Conservation (phyloP, 2,329 filamentous ascomycete species). For the Erysiphe pulchra region DNA sequence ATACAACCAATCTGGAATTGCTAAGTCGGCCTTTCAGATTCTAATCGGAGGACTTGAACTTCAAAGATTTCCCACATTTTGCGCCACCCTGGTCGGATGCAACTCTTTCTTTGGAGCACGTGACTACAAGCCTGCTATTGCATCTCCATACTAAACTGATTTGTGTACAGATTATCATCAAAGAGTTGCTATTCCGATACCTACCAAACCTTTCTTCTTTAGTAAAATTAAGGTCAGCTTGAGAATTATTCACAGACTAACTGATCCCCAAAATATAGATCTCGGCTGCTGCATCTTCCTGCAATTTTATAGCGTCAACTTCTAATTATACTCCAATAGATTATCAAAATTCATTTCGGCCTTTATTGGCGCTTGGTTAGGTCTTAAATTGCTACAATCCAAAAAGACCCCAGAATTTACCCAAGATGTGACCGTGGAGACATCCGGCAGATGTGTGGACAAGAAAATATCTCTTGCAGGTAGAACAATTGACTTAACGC, state of each 20-base stretch:
- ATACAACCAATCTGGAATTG: conserved; percentile 9
- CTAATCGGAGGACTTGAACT: conserved; percentile 25
- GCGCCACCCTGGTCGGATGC: conserved; percentile 31
- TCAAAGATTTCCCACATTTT: conserved; percentile 35
- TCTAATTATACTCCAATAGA: conserved; percentile 14
- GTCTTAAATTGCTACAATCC: conserved; percentile 30
- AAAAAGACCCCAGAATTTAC: conserved; percentile 20
- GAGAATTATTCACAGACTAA: not conserved
- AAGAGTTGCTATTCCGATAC: conserved; percentile 9
- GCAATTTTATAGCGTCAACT: too few relatives aligned
- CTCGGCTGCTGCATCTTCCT: not conserved
- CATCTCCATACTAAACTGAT: not conserved
- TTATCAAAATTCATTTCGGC: conserved; percentile 29
- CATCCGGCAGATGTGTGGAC: conserved; percentile 6
- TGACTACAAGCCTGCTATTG: conserved; percentile 1
- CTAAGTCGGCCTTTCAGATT: conserved; percentile 16
- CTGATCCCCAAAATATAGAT: not conserved
- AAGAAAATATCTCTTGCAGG: conserved; percentile 24
- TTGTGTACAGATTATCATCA: conserved; percentile 12
- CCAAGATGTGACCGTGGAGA: conserved; percentile 15
- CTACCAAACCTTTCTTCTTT: conserved; percentile 1
- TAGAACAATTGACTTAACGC: conserved; percentile 54
- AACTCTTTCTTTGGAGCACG: conserved; percentile 33
- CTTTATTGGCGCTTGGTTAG: conserved; percentile 31
- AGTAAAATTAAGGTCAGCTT: conserved; percentile 2